Base-by-base conservation (phyloP, 257 asterid genomes). In the Solanum gracilifrons region DNA sequence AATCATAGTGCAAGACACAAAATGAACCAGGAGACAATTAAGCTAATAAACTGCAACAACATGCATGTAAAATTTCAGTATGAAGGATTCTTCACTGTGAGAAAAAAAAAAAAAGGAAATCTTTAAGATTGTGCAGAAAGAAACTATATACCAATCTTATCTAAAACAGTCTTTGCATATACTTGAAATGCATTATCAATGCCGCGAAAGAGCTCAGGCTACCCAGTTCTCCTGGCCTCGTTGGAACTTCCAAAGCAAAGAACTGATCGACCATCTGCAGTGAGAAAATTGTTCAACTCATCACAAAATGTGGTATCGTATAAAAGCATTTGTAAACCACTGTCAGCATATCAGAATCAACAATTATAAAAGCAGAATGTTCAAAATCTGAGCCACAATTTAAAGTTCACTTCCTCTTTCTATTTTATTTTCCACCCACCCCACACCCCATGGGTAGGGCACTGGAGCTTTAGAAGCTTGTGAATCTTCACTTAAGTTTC, bases 241-340 rank as follows among this genome's bases (percentile, higher is more conserved):
- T 95, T 87, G 98, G 99, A 91, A 97, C 98, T 79, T 92, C 92
- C 86, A 97, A 94, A 92, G 94, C 96, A 90, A 95, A 97, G 93
- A 97, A 94, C 46, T 97, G 99, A 93, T 97, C 98, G 85, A 97
- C 98, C 66, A 98, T 97, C 99, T 97, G 98, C 93, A 91, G 89
- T 74, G 88, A 75, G 62, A 89, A 90, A 89, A 89, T 20, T 29
- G 31, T 69, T 43, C 37, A 85, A 31, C 36, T 66, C 62, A 36
- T 85, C 43, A 43, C 46, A 76, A 60, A 87, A 36, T 76, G 25
- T 27, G 23, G 73, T 9, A 51, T 73, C 27, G 16, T 76, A 76
- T 76, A 66, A 58, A n/a, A 75, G 75, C 48, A 23, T 87, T 36
- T 66, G 27, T 37, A 39, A 58, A 60, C 39, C 46, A 20, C 36